A percentile compares a stretch with the other conserved stretches of the same genome.
These are phyloP conservation scores for Neolentinus lepideus DNA, from an alignment of 1,284 basidiomycete species.

Conservation along the genomic window DNA sequence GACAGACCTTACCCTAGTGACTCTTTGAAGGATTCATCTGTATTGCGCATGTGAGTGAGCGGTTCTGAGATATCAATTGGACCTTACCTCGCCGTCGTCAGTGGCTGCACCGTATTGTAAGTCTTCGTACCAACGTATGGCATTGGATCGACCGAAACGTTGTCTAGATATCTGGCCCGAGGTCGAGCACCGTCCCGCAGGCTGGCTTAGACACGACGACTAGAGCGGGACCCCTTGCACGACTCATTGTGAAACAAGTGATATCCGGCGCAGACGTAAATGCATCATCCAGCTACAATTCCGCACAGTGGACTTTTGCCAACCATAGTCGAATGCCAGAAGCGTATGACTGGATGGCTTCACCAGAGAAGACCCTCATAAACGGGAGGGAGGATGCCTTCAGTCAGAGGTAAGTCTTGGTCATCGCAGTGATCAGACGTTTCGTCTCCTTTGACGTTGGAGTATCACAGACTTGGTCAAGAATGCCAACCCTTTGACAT, in stretches of 20 bases:
- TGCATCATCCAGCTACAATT: constrained; percentile 39
- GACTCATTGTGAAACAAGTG: constrained; percentile 39
- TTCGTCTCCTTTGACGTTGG: neutral
- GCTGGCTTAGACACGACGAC: constrained; percentile 48
- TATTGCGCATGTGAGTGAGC: constrained; percentile 25
- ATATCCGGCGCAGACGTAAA: constrained; percentile 39
- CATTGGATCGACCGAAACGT: neutral
- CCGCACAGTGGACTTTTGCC: constrained; percentile 42
- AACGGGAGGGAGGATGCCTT: constrained; percentile 43
- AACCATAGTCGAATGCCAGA: constrained; percentile 37
- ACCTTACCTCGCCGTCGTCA: constrained; percentile 13
- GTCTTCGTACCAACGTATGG: constrained; percentile 11
- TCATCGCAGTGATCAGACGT: neutral
- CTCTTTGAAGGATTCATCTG: constrained; percentile 38
- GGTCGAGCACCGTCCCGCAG: constrained; percentile 43
- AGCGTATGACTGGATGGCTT: constrained; percentile 38
- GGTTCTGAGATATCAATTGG: neutral
- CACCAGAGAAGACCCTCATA: constrained; percentile 29
- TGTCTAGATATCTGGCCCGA: constrained; percentile 45
- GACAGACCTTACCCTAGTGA: neutral
- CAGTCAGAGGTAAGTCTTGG: constrained; percentile 33
- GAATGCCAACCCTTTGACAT: constrained; percentile 49
- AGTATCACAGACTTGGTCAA: constrained; percentile 37
- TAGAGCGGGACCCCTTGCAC: constrained; percentile 44
- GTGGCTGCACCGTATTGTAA: constrained; percentile 58